These are phyloP conservation scores for Orychophragmus violaceus DNA, from an alignment of 345 rosid species.

Conservation along the genomic window DNA sequence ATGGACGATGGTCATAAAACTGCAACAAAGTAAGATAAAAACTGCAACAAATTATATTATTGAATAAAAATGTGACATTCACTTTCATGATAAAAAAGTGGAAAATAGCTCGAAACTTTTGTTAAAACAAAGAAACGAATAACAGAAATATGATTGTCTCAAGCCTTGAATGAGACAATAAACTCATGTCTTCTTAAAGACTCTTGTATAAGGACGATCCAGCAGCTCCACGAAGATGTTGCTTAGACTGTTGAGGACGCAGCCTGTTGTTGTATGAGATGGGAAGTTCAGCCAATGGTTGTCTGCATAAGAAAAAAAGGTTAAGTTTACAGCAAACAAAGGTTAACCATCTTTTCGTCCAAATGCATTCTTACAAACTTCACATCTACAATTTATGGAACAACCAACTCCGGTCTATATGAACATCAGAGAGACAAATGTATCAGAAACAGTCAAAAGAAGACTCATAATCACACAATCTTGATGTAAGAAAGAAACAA, in stretches of 20 bases:
- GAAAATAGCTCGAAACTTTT: too few relatives aligned
- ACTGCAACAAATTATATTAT: too few relatives aligned
- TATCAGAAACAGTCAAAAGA: conserved; percentile 20
- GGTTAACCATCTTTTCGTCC: conserved; percentile 82
- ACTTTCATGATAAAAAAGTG: too few relatives aligned
- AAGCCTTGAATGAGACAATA: conserved; percentile 11
- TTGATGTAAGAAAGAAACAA: neutral
- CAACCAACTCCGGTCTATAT: conserved; percentile 91
- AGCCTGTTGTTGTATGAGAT: conserved; percentile 57
- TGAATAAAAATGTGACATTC: too few relatives aligned
- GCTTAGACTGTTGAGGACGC: conserved; percentile 28
- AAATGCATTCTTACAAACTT: conserved; percentile 87
- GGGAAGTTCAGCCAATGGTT: conserved; percentile 51
- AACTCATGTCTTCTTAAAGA: conserved; percentile 10
- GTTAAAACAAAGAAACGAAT: too few relatives aligned
- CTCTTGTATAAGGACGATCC: conserved; percentile 13
- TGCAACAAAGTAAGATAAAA: too few relatives aligned
- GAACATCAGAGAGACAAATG: conserved; percentile 1
- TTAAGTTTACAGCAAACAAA: neutral
- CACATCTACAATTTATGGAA: conserved; percentile 90
- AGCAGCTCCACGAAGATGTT: conserved; percentile 6
- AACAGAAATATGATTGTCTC: conserved; percentile 54
- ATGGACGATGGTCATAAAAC: too few relatives aligned
- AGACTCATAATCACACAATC: neutral
- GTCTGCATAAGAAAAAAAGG: conserved; percentile 36